Percentiles rank a stretch among this genome's conserved stretches.
These are phyloP conservation scores for Metarhizium brunneum DNA, from an alignment of 2,329 filamentous ascomycete species.

Conservation along the genomic window DNA sequence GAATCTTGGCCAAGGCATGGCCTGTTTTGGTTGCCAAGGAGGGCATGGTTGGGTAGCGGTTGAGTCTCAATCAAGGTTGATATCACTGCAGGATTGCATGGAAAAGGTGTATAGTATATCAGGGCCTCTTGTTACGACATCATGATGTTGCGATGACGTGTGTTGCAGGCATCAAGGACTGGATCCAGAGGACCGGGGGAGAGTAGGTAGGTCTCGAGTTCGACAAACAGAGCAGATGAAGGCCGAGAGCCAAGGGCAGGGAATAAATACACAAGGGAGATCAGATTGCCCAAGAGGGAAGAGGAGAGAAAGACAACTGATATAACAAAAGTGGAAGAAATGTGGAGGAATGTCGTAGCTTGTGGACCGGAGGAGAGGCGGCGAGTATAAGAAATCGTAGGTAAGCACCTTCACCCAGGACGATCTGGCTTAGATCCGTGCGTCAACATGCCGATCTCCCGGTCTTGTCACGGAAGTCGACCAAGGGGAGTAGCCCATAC, in stretches of 20 bases:
- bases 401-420: not conserved
- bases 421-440: not conserved
- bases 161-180: not conserved
- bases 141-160: not conserved
- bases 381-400: not conserved
- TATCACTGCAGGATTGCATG: not conserved
- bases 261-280: not conserved
- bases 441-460: not conserved
- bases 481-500: not conserved
- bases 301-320: not conserved
- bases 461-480: not conserved
- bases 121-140: not conserved
- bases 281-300: not conserved
- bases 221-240: not conserved
- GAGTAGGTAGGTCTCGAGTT: not conserved
- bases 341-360: constrained; percentile 1
- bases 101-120: not conserved
- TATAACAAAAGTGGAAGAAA: not conserved
- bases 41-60: constrained; percentile 21
- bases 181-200: not conserved
- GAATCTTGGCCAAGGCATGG: constrained; percentile 63
- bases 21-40: constrained; percentile 49
- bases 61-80: not conserved
- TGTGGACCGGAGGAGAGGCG: not conserved
- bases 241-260: not conserved